Evolutionary conservation across 1,284 basidiomycete genomes (phyloP).

Genomic region (Trichosporon sp.): DNA sequence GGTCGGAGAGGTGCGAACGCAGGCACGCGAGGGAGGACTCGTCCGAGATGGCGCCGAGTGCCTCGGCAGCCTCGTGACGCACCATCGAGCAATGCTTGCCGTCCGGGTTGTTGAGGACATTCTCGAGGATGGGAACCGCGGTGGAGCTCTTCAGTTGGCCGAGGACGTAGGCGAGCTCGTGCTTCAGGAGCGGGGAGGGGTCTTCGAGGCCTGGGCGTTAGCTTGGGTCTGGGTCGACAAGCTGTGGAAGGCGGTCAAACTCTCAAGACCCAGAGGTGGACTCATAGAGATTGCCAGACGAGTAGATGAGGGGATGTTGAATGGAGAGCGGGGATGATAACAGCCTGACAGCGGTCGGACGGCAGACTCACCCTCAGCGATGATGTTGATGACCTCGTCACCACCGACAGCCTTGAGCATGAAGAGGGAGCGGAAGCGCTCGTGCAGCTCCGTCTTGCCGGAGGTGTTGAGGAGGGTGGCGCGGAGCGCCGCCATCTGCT

Average conservation of each 20-base stretch:
- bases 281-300: too few species aligned
- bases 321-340: too few species aligned
- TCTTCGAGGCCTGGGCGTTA: constrained; percentile 72
- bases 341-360: too few species aligned
- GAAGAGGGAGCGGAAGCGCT: constrained; percentile 89
- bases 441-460: constrained; percentile 76
- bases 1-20: constrained; percentile 71
- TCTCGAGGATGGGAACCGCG: constrained; percentile 78
- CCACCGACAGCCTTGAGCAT: constrained; percentile 81
- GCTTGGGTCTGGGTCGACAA: background rate
- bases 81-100: constrained; percentile 75
- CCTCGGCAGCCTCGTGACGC: constrained; percentile 98
- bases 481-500: constrained; percentile 47
- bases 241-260: too few species aligned
- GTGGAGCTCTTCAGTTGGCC: constrained; percentile 79
- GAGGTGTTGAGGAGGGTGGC: constrained; percentile 72
- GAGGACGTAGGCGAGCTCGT: constrained; percentile 95
- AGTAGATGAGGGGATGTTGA: too few species aligned
- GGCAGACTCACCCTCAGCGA: constrained; percentile 71
- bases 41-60: constrained; percentile 90
- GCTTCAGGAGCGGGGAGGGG: constrained; percentile 88
- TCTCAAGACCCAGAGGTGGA: too few species aligned
- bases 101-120: constrained; percentile 70
- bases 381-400: constrained; percentile 77
- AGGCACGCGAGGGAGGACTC: constrained; percentile 70